A percentile compares a stretch with the other conserved stretches of the same genome.
phyloP scores from a whole-genome alignment of 495 filamentous ascomycete species.

The Penicillium crystallinum region DNA sequence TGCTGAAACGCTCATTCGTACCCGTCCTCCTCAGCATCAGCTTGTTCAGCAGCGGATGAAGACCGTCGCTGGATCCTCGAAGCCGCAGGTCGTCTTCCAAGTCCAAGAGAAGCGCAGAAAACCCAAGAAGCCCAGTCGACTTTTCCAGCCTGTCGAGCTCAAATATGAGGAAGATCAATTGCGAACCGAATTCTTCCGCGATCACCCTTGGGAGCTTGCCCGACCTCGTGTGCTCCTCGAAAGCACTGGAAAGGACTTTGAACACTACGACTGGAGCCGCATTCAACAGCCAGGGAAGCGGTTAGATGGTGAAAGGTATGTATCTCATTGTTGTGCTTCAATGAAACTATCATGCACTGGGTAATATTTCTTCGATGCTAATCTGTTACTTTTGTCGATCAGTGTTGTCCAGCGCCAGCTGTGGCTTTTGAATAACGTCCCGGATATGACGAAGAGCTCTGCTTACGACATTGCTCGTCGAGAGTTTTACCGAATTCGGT shows the following conservation, averaged over 20 bases:
- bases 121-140: slow-evolving; percentile 59
- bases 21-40: slow-evolving; percentile 61
- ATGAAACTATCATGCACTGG: not conserved
- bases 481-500: slow-evolving; percentile 83
- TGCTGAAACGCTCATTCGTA: slow-evolving; percentile 66
- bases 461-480: slow-evolving; percentile 87
- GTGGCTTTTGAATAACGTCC: slow-evolving; percentile 67
- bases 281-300: slow-evolving; percentile 72
- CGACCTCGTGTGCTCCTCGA: slow-evolving; percentile 81
- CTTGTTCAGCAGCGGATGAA: slow-evolving; percentile 48
- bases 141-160: slow-evolving; percentile 76
- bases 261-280: slow-evolving; percentile 74
- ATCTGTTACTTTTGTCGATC: slow-evolving; percentile 4
- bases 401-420: slow-evolving; percentile 93
- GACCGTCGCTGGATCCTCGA: slow-evolving; percentile 27
- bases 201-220: slow-evolving; percentile 97
- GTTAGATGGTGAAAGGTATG: slow-evolving; percentile 81
- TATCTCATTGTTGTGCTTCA: not conserved
- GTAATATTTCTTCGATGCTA: slow-evolving; percentile 8
- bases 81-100: slow-evolving; percentile 37
- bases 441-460: slow-evolving; percentile 50
- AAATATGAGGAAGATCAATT: slow-evolving; percentile 82
- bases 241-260: slow-evolving; percentile 73
- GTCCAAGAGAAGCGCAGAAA: slow-evolving; percentile 36
- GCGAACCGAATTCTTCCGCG: slow-evolving; percentile 74